Evolutionary conservation across 208 protist genomes (phyloP).

Genomic region (Lotmaria passim): DNA sequence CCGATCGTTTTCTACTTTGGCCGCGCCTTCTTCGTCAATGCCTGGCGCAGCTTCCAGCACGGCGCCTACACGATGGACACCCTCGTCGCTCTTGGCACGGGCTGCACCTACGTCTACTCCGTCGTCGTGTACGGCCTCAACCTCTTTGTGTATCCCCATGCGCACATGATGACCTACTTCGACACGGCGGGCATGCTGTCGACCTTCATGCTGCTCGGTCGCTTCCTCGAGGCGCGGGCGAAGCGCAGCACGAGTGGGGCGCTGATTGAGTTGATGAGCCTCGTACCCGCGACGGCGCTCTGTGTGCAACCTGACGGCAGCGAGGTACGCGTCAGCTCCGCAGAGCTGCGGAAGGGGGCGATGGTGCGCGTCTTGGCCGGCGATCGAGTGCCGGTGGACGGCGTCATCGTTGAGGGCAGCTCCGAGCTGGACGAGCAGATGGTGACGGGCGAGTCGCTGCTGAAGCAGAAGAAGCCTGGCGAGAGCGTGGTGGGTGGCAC

Average conservation of each 20-base stretch:
- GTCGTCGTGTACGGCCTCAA: constrained; percentile 48
- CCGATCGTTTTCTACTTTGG: constrained; percentile 90
- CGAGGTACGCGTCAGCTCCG: constrained; percentile 44
- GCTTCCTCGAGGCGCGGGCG: constrained; percentile 94
- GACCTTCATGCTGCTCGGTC: constrained; percentile 96
- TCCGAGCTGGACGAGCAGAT: constrained; percentile 95
- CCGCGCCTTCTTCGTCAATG: constrained; percentile 67
- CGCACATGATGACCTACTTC: constrained; percentile 88
- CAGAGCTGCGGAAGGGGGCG: constrained; percentile 46
- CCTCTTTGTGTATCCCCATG: constrained; percentile 23
- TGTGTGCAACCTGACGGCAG: constrained; percentile 33
- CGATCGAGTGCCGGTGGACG: constrained; percentile 94
- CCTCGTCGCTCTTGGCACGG: constrained; percentile 81
- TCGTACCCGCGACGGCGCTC: constrained; percentile 60
- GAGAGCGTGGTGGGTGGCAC: constrained; percentile 79
- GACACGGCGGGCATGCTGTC: constrained; percentile 95
- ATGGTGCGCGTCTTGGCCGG: constrained; percentile 90
- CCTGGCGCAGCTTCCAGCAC: constrained; percentile 64
- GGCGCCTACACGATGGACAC: constrained; percentile 89
- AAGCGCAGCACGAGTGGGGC: constrained; percentile 93
- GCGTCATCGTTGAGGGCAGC: constrained; percentile 75
- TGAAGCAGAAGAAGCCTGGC: constrained; percentile 60
- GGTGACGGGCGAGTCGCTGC: constrained; percentile 94
- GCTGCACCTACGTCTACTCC: constrained; percentile 81
- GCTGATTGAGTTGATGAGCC: constrained; percentile 84